Evolutionary conservation across 176 grass and related monocot species (phyloP).

Genomic region (Neostapfia colusana): DNA sequence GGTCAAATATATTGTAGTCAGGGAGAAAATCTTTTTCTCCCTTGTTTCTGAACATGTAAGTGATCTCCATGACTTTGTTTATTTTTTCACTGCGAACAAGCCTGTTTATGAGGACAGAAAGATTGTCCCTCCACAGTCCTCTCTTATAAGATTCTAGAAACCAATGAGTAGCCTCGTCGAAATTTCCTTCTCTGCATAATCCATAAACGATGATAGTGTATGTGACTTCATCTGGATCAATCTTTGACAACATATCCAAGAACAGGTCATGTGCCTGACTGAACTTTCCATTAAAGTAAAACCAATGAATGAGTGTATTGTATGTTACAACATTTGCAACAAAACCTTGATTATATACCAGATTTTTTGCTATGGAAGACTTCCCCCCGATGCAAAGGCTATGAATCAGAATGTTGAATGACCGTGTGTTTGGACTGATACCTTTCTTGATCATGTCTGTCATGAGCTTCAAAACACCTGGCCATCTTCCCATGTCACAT

Average conservation of each 20-base stretch:
- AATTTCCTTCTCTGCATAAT: conserved; percentile 52
- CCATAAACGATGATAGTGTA: conserved; percentile 60
- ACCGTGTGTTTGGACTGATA: conserved; percentile 51
- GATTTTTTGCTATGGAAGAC: conserved; percentile 32
- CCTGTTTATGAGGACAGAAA: conserved; percentile 50
- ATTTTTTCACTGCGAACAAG: conserved; percentile 54
- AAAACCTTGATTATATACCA: conserved; percentile 53
- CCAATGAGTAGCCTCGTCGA: conserved; percentile 42
- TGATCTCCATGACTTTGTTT: conserved; percentile 41
- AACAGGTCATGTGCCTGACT: conserved; percentile 36
- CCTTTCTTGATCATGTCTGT: conserved; percentile 82
- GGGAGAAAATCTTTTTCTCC: conserved; percentile 15
- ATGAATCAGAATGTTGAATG: conserved; percentile 74
- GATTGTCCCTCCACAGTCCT: conserved; percentile 47
- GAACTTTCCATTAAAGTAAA: conserved; percentile 38
- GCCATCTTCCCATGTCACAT: conserved; percentile 46
- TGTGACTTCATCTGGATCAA: conserved; percentile 62
- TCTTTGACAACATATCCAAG: conserved; percentile 36
- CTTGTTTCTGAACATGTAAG: conserved; percentile 36
- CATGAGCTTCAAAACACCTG: conserved; percentile 56
- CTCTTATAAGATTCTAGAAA: conserved; percentile 50
- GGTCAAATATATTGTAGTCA: conserved; percentile 48
- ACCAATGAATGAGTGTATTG: conserved; percentile 80
- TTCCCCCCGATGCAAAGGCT: conserved; percentile 60
- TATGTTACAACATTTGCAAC: conserved; percentile 68